A percentile compares a stretch with the other conserved stretches of the same genome.
phyloP scores from a whole-genome alignment of 495 filamentous ascomycete species.

The Peziza echinospora region DNA sequence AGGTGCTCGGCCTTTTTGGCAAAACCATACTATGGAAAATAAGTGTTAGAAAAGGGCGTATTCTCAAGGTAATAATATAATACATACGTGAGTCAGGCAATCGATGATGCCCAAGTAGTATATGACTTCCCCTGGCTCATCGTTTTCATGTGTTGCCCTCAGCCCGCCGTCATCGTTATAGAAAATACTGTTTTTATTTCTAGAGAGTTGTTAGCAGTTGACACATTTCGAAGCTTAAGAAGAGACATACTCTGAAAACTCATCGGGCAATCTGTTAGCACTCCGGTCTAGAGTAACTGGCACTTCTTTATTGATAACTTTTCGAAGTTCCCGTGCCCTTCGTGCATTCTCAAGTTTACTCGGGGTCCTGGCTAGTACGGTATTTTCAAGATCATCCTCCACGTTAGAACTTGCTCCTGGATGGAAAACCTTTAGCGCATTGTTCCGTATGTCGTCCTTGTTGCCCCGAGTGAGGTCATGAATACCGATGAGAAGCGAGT shows the following conservation, averaged over 20 bases:
- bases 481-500: constrained; percentile 84
- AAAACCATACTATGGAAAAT: constrained; percentile 52
- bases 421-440: constrained; percentile 86
- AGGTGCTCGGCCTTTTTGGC: constrained; percentile 80
- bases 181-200: constrained; percentile 46
- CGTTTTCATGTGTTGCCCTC: constrained; percentile 77
- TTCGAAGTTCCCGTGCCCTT: constrained; percentile 76
- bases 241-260: constrained; percentile 21
- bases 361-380: constrained; percentile 66
- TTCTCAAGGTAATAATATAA: neutral
- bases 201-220: constrained; percentile 1
- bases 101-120: constrained; percentile 98
- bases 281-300: constrained; percentile 77
- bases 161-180: constrained; percentile 90
- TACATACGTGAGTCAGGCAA: constrained; percentile 78
- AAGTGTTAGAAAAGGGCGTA: constrained; percentile 18
- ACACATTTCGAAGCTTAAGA: neutral
- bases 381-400: constrained; percentile 27
- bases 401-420: constrained; percentile 53
- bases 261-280: constrained; percentile 62
- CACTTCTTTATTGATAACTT: constrained; percentile 78
- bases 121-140: constrained; percentile 66
- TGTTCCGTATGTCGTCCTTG: constrained; percentile 85
- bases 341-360: constrained; percentile 82
- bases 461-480: constrained; percentile 80